Evolutionary conservation across 805 yeast genomes (phyloP).

Genomic region (Pichia deserticola): DNA sequence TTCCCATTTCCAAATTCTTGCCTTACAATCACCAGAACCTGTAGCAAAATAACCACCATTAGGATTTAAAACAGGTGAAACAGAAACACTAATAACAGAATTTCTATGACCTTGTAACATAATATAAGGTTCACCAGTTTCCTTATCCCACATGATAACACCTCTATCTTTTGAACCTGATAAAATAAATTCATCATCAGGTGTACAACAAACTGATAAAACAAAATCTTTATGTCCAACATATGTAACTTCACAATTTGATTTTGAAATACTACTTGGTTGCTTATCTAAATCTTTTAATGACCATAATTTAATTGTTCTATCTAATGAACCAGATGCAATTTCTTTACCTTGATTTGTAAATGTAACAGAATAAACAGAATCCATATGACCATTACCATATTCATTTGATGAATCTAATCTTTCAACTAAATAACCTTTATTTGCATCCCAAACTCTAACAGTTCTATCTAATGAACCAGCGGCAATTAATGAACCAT

Average conservation of each 20-base stretch:
- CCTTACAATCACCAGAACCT: conserved; percentile 96
- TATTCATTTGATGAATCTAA: conserved; percentile 81
- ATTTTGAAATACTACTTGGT: conserved; percentile 36
- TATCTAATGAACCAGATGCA: conserved; percentile 90
- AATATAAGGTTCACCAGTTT: conserved; percentile 82
- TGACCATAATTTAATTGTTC: conserved; percentile 95
- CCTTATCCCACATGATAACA: conserved; percentile 93
- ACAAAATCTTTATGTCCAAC: conserved; percentile 96
- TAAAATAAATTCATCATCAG: conserved; percentile 82
- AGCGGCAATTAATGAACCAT: conserved; percentile 89
- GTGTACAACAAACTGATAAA: conserved; percentile 86
- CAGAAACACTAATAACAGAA: conserved; percentile 91
- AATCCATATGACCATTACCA: conserved; percentile 92
- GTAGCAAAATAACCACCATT: conserved; percentile 87
- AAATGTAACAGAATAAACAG: conserved; percentile 91
- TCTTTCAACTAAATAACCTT: conserved; percentile 87
- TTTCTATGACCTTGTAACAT: conserved; percentile 97
- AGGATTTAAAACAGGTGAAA: conserved; percentile 62
- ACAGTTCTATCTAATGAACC: conserved; percentile 94
- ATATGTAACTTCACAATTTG: conserved; percentile 81
- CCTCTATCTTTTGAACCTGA: conserved; percentile 97
- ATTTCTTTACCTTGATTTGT: conserved; percentile 87
- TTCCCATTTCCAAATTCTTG: conserved; percentile 92
- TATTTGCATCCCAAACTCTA: conserved; percentile 92
- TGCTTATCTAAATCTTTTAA: conserved; percentile 51